Base-by-base conservation (phyloP, 225 moss, liverwort and hornwort species). In the Physcomitrium patens region DNA sequence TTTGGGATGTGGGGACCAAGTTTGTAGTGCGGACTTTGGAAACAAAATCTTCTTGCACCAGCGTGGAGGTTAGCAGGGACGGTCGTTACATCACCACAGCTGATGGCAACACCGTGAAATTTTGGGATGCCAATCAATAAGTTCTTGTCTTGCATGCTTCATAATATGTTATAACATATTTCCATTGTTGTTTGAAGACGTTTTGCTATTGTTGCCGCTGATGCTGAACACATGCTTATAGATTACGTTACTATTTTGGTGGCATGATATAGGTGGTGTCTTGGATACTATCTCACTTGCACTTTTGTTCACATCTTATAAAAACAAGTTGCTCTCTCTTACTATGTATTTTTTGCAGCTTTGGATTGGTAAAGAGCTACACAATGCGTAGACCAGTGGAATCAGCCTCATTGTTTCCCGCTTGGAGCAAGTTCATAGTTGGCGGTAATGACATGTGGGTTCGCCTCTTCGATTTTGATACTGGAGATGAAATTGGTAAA, bases 361-460 rank as follows among this genome's bases (percentile, higher is more conserved):
- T 99, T 86, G 97, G 95, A 52, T 78, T 99, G 82, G 97, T 99
- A 49, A 99, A 99, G 81, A 99, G 88, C 81, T 95, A 92, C 46
- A 84, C 91, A 65, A 99, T 99, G 97, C 97, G 93, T 20, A 86
- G 94, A 85, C 93, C 93, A 54, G 97, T 99, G 74, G 97, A 99
- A 79, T 95, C 97, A 72, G 97, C 97, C 10, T 99, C 97, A 15
- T 77, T 99, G 18, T 99, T 84, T 79, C 97, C 97, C 59, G 83
- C 83, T 75, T 86, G 91, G 64, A 90, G 95, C 77, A 99, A 94
- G 81, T 99, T 99, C 69, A 95, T 94, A 72, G 97, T 95, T 62
- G 97, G 94, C 56, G 97, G 97, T 51, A 95, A 95, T 71, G 97
- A 99, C 57, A 99, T 99, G 97, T 99, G 97, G 97, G 95, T 99